Evolutionary conservation across 78 protist species (phyloP), one percentile per base, ranked within the genome.

Genomic region (Speleostelium caveatum): DNA sequence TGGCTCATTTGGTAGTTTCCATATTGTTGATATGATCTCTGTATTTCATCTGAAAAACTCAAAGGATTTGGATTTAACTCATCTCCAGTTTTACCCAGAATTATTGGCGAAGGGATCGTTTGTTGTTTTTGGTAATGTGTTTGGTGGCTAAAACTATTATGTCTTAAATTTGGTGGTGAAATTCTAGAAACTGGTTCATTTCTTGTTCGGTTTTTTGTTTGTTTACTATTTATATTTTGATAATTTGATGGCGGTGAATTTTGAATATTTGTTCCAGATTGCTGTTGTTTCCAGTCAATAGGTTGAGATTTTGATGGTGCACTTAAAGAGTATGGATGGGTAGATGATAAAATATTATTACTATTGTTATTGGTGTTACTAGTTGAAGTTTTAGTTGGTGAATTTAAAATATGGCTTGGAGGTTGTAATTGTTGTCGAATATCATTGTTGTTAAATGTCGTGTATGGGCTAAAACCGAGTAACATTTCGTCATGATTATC

Each of bases 161-260:
- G 49, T 49, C 19, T 59, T 51, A 17, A 51, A 33, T 65, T 67
- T 24, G 89, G 58, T 30, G 90, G 90, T 5, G 75, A 61, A 26
- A 73, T 67, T 28, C 72, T 83, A 19, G 90, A 58, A 42, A 83
- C 67, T 1, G 76, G 38, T 38, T 83, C 77, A 36, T 78, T 78
- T 39, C 71, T 83, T 42, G 90, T 69, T 58, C 78, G 5, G 30
- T 79, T 79, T 17, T 79, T 79, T 30, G 41, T 32, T 1, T 60
- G 61, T 53, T 72, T 49, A 38, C 30, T 72, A 45, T 45, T 68
- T 8, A 22, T 65, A 38, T 33, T 38, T n/a, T 19, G 12, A 49
- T 8, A 49, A 49, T 12, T 12, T n/a, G 6, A 10, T 45, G 63
- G 63, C 4, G 63, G 63, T 19, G 63, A 68, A 56, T 19, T 53